Evolutionary conservation across 2,329 filamentous ascomycete genomes (phyloP).

Genomic region (Myriosclerotinia curreyana): DNA sequence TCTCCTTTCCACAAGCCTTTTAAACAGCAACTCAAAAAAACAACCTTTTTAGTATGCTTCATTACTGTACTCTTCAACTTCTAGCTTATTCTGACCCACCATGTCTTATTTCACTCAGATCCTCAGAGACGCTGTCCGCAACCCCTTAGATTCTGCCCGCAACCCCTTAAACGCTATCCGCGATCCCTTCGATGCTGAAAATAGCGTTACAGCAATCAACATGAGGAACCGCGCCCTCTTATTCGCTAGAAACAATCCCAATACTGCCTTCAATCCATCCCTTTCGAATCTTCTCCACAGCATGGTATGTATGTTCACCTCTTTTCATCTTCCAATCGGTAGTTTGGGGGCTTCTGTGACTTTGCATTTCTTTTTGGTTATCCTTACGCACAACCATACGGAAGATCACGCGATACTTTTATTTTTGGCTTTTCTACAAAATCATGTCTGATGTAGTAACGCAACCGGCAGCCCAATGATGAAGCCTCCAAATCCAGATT

Average conservation of each 20-base stretch:
- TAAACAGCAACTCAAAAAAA: too few relatives aligned
- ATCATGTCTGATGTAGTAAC: neutral
- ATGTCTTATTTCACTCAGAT: neutral
- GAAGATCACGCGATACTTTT: too few relatives aligned
- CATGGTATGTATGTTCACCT: neutral
- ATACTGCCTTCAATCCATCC: neutral
- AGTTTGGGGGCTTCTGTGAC: too few relatives aligned
- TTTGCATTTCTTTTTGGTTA: neutral
- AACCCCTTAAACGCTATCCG: neutral
- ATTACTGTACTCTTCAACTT: neutral
- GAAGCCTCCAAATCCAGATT: constrained; percentile 6
- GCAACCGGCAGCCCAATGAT: constrained; percentile 3
- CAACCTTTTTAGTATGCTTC: neutral
- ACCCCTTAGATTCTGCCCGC: neutral
- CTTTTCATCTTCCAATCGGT: too few relatives aligned
- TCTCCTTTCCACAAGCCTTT: neutral
- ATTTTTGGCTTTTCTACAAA: neutral
- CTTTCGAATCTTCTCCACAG: neutral
- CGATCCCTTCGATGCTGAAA: neutral
- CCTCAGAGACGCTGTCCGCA: neutral
- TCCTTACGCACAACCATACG: too few relatives aligned
- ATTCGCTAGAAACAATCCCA: neutral
- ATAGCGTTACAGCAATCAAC: constrained; percentile 4
- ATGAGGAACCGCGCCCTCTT: neutral
- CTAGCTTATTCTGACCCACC: neutral